These are phyloP conservation scores for Fraxinus sp. DNA, from an alignment of 305 asterid species.

Conservation along the genomic window DNA sequence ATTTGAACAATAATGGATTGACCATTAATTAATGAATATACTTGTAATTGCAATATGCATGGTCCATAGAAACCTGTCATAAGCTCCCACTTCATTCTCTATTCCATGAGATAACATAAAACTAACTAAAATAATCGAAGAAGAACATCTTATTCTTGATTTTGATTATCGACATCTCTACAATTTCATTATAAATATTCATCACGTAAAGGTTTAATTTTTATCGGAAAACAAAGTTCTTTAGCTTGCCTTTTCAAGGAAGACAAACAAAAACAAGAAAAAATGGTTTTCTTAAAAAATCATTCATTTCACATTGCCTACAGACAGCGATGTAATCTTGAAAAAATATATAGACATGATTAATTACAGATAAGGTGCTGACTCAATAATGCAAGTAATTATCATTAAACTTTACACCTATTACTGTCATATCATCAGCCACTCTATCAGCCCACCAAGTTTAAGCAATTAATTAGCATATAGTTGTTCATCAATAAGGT, in stretches of 20 bases:
- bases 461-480: neutral
- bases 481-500: neutral
- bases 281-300: neutral
- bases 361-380: neutral
- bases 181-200: neutral
- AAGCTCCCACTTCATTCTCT: neutral
- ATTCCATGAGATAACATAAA: too few relatives aligned
- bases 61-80: neutral
- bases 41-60: neutral
- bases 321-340: neutral
- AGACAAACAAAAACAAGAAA: neutral
- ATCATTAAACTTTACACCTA: neutral
- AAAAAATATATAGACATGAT: neutral
- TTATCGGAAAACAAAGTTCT: neutral
- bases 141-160: neutral
- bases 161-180: neutral
- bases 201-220: neutral
- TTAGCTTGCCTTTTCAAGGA: neutral
- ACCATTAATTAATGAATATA: neutral
- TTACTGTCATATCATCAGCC: neutral
- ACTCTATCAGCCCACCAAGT: neutral
- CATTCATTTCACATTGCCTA: neutral
- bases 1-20: neutral
- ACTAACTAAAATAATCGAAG: too few relatives aligned
- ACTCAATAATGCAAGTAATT: neutral